Conservation (phyloP, 2,329 filamentous ascomycete genomes). For the Myriosclerotinia duriaeana region DNA sequence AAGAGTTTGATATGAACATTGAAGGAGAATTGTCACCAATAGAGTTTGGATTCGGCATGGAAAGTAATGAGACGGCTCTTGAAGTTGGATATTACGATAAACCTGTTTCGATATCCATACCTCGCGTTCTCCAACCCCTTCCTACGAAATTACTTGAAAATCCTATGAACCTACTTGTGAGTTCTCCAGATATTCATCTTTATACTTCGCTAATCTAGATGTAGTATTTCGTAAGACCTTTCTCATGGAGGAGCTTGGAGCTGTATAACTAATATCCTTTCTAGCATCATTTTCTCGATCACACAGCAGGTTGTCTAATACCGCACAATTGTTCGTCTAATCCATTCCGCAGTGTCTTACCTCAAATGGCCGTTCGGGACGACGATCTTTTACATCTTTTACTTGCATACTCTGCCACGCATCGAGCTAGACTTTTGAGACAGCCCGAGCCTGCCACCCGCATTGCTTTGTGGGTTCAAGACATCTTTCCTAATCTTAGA, state of each 20-base stretch:
- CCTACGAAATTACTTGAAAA: slow-evolving; percentile 61
- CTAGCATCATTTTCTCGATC: slow-evolving; percentile 67
- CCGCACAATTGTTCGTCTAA: slow-evolving; percentile 54
- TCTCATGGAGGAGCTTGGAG: background rate
- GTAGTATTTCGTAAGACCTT: slow-evolving; percentile 50
- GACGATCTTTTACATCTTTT: slow-evolving; percentile 73
- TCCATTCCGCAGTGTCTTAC: slow-evolving; percentile 51
- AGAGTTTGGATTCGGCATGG: slow-evolving; percentile 51
- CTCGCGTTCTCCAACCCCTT: slow-evolving; percentile 50
- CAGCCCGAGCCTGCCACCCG: slow-evolving; percentile 73
- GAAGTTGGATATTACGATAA: slow-evolving; percentile 67
- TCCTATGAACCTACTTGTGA: slow-evolving; percentile 70
- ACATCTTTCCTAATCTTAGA: slow-evolving; percentile 73
- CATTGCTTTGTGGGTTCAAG: slow-evolving; percentile 77
- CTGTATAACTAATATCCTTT: slow-evolving; percentile 25
- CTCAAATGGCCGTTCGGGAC: slow-evolving; percentile 64
- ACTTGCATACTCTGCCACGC: slow-evolving; percentile 80
- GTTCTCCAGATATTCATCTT: background rate
- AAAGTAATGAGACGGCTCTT: slow-evolving; percentile 52
- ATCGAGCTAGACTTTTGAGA: slow-evolving; percentile 71
- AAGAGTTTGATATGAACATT: slow-evolving; percentile 27
- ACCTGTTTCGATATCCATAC: slow-evolving; percentile 61
- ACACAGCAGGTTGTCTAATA: slow-evolving; percentile 65
- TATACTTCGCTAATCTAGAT: background rate
- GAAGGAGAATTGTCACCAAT: slow-evolving; percentile 41